Percentiles rank a stretch among this genome's conserved stretches.
phyloP scores from a whole-genome alignment of 2,329 filamentous ascomycete species.

The Exophiala sp. region DNA sequence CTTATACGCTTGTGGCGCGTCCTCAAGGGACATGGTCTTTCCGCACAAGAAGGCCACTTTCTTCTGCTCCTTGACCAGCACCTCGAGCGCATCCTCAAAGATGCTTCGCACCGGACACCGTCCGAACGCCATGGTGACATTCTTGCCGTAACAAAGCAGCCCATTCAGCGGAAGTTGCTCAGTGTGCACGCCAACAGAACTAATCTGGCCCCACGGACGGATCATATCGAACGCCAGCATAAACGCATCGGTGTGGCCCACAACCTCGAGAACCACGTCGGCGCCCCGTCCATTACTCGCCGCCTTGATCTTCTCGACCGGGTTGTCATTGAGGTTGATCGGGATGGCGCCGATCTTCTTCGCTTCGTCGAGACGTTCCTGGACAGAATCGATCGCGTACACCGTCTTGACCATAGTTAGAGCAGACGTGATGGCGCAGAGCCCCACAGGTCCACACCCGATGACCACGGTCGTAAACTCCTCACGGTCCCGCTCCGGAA shows the following conservation, averaged over 20 bases:
- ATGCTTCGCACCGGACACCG: conserved; percentile 29
- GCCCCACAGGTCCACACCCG: conserved; percentile 61
- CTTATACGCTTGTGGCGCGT: conserved; percentile 28
- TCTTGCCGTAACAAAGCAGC: conserved; percentile 28
- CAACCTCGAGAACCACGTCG: conserved; percentile 49
- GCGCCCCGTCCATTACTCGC: conserved; percentile 63
- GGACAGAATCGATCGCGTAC: conserved; percentile 61
- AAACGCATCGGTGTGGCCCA: conserved; percentile 28
- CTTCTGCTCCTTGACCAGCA: conserved; percentile 29
- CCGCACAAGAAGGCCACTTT: conserved; percentile 28
- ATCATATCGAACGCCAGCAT: conserved; percentile 29
- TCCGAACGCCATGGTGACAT: conserved; percentile 29
- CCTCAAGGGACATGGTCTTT: conserved; percentile 28
- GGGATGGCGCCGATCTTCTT: conserved; percentile 61
- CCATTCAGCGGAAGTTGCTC: conserved; percentile 23
- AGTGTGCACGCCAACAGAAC: conserved; percentile 29
- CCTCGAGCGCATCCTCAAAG: conserved; percentile 26
- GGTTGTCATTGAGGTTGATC: conserved; percentile 58
- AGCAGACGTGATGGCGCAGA: conserved; percentile 65
- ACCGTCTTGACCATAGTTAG: conserved; percentile 60
- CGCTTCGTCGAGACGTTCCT: conserved; percentile 56
- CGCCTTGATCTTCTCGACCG: conserved; percentile 58
- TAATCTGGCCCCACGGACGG: conserved; percentile 28
- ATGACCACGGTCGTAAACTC: conserved; percentile 56
- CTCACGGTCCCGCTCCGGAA: conserved; percentile 24